Base-by-base conservation (phyloP, 257 asterid species). In the Solanum chaucha region DNA sequence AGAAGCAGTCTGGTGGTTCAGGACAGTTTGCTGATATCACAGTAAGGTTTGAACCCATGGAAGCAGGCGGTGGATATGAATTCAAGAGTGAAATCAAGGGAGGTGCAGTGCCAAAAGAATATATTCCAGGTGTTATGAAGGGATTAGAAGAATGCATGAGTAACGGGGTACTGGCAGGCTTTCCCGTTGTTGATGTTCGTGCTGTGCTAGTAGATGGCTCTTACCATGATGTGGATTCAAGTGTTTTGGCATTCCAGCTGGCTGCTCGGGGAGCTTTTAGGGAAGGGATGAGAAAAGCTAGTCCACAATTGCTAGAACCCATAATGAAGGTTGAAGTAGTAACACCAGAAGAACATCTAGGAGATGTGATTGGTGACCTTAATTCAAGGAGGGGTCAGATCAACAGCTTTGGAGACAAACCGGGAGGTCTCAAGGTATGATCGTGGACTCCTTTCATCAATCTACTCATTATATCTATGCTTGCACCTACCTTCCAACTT, bases 11-110 rank as follows among this genome's bases (percentile, higher is more conserved):
- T 1, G 99, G 99, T 40, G 99, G 99, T 20, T 92, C 96, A 68
- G 99, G 99, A 72, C 98, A 97, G 91, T 97, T 97, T 88, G 99
- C 98, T 80, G 99, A 97, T 87, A 87, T 96, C 88, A 95, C 98
- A 1, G 91, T 97, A 46, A 85, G 99, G 90, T 97, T 97, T 26
- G 99, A 96, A 91, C 99, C 99, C 4, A 24, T 96, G 88, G 99
- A 96, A 84, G 92, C 98, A 1, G 98, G 99, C 11, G 87, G 90
- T 71, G 99, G 98, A 6, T 97, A 96, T 24, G 99, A 97, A 91
- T 97, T 97, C 95, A 96, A 94, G 91, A 97, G 98, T 68, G 98
- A 96, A 93, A 97, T 97, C 88, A 97, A 97, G 91, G 99, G 99
- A 87, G 99, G 99, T 19, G 94, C 95, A 14, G 99, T 97, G 38